Conservation (phyloP, 73 alveolate species). For the Uronychia binucleata region DNA sequence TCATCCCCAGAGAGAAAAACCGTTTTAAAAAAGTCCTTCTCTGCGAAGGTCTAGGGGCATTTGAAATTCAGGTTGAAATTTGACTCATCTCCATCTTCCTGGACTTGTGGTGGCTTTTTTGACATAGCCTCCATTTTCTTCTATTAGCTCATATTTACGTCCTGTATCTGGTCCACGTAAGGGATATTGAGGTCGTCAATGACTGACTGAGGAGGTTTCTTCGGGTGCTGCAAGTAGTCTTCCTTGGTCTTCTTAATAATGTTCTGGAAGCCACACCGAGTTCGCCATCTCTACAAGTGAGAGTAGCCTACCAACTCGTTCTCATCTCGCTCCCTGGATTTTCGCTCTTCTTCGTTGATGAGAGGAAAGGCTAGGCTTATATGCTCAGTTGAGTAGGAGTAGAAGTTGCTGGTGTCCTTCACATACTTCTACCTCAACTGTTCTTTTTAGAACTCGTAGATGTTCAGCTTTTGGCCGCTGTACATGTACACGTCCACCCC, state of each 20-base stretch:
- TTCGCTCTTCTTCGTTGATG: constrained; percentile 60
- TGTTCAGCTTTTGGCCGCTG: constrained; percentile 65
- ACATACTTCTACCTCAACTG: constrained; percentile 49
- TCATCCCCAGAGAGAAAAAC: constrained; percentile 73
- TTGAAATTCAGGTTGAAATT: constrained; percentile 31
- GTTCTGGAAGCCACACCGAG: constrained; percentile 57
- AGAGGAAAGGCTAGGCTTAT: constrained; percentile 68
- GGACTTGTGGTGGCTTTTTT: constrained; percentile 7
- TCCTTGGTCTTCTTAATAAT: constrained; percentile 23
- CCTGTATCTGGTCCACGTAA: constrained; percentile 36
- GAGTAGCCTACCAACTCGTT: constrained; percentile 17
- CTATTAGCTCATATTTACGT: not conserved
- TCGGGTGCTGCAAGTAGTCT: constrained; percentile 54
- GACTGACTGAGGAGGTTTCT: constrained; percentile 51
- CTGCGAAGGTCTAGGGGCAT: constrained; percentile 43
- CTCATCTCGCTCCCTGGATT: constrained; percentile 42
- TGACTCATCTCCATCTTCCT: constrained; percentile 6
- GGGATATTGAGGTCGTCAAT: constrained; percentile 58
- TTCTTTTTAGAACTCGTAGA: constrained; percentile 64
- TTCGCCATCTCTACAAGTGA: constrained; percentile 46
- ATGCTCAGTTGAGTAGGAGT: constrained; percentile 60
- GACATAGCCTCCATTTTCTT: constrained; percentile 36
- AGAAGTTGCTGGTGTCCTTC: constrained; percentile 59
- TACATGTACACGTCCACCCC: constrained; percentile 73
- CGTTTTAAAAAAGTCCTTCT: constrained; percentile 56